Percentiles rank a stretch among this genome's conserved stretches.
These are phyloP conservation scores for Ajuga chamaepitys DNA, from an alignment of 257 asterid genomes.

Conservation along the genomic window DNA sequence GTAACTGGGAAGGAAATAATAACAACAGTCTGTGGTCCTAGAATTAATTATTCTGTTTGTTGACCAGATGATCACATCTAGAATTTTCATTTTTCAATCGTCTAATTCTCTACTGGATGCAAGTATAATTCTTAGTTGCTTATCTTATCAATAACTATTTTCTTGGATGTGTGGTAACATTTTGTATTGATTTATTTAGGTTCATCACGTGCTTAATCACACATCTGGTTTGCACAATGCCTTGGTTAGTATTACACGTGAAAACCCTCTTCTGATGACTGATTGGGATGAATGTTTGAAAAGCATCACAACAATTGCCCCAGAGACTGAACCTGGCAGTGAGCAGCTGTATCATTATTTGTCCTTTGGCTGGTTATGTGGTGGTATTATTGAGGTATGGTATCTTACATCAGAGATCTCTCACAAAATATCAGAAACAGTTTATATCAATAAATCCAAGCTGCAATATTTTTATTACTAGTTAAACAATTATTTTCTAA, in stretches of 20 bases:
- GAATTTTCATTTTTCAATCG: neutral
- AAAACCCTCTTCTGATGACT: slow-evolving; percentile 68
- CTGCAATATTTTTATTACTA: neutral
- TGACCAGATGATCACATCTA: neutral
- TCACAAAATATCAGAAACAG: neutral
- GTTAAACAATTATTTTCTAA: neutral
- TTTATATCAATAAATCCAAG: slow-evolving; percentile 1
- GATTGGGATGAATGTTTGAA: slow-evolving; percentile 85
- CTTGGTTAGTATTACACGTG: slow-evolving; percentile 50
- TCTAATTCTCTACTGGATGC: slow-evolving; percentile 1
- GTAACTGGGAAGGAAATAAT: neutral
- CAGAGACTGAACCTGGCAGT: slow-evolving; percentile 85
- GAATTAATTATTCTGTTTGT: neutral
- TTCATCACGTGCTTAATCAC: slow-evolving; percentile 97
- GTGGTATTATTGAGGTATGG: slow-evolving; percentile 99
- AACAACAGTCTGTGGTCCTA: neutral
- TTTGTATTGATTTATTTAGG: slow-evolving; percentile 36
- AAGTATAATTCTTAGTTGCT: slow-evolving; percentile 6
- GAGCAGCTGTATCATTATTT: slow-evolving; percentile 75
- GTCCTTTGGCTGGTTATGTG: slow-evolving; percentile 95
- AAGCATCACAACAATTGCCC: slow-evolving; percentile 34
- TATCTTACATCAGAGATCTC: slow-evolving; percentile 23
- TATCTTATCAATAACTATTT: neutral
- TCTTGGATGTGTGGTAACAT: neutral
- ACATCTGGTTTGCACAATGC: slow-evolving; percentile 95